phyloP scores from a whole-genome alignment of 345 rosid genomes.

The Eucalyptus erythrocorys region DNA sequence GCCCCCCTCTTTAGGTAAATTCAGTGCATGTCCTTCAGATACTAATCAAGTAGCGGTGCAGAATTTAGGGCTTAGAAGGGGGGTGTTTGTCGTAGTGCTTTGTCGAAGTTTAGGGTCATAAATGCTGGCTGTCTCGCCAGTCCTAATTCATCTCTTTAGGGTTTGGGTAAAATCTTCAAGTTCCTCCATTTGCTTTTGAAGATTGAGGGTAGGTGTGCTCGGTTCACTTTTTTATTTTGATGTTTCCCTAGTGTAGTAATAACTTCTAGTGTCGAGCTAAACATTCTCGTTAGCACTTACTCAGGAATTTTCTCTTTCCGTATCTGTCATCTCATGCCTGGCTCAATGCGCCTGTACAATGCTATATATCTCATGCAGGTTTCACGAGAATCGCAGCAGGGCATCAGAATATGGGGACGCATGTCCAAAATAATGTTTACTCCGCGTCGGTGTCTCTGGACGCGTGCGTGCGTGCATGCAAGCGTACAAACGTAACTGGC shows the following conservation, averaged over 20 bases:
- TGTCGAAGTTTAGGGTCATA: background rate
- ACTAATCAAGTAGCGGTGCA: background rate
- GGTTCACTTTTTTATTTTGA: background rate
- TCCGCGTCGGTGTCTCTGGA: background rate
- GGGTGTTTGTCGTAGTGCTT: background rate
- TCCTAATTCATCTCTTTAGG: background rate
- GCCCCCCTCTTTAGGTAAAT: slow-evolving; percentile 9
- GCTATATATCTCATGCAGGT: background rate
- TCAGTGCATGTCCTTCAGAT: background rate
- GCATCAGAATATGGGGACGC: background rate
- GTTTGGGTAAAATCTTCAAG: background rate
- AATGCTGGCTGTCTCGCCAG: background rate
- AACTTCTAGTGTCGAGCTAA: background rate
- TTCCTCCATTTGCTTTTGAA: background rate
- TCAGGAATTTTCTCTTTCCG: background rate
- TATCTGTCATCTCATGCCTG: background rate
- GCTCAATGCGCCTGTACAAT: background rate
- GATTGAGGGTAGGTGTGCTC: background rate
- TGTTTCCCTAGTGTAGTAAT: background rate
- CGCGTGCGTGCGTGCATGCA: background rate
- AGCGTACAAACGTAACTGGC: background rate
- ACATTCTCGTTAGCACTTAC: background rate
- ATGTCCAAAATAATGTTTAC: background rate
- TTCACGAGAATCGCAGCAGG: background rate
- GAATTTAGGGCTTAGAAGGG: background rate